Base-by-base conservation (phyloP, 495 filamentous ascomycete genomes). In the Trichocladium uniseriatum region DNA sequence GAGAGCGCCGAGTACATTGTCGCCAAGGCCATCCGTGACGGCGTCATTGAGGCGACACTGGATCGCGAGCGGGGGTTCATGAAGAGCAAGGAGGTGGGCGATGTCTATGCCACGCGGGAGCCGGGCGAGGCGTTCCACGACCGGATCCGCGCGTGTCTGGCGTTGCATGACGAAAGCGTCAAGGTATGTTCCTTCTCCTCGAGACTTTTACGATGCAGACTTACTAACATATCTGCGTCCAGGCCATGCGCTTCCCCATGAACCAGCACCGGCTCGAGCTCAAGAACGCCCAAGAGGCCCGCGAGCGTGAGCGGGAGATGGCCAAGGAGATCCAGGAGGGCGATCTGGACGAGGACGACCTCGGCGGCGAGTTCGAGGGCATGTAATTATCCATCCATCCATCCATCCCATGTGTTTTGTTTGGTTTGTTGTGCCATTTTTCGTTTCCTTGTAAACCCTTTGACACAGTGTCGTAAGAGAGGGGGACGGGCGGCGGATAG, bases 201-300 rank as follows among this genome's bases (percentile, higher is more conserved):
- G n/a, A n/a, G n/a, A n/a, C n/a, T n/a, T n/a, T n/a, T n/a, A n/a
- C n/a, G n/a, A n/a, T n/a, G n/a, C n/a, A n/a, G n/a, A 44, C 2
- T 31, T 32, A 22, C 49, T 45, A 40, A 51, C n/a, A n/a, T n/a
- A n/a, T n/a, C n/a, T n/a, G n/a, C n/a, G n/a, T n/a, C 18, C 51
- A 94, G 88, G 91, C 92, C 19, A 98, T 98, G 92, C 78, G 94
- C 14, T 98, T 95, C 73, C 92, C 92, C 8, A 95, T 96, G 91
- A 96, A 98, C 70, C 89, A 95, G 71, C 91, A 97, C 70, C 79
- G 92, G n/a, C 75, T 95, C 24, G 92, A 97, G 69, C 74, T 97
- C 43, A 95, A 94, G 81, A 97, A 92, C 60, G 92, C 94, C 2
- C 90, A 95, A 67, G 92, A 97, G 69, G 92, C 92, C 16, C 81